These are phyloP conservation scores for Rhynchospora tenuis DNA, from an alignment of 176 grass and related monocot species.

Conservation along the genomic window DNA sequence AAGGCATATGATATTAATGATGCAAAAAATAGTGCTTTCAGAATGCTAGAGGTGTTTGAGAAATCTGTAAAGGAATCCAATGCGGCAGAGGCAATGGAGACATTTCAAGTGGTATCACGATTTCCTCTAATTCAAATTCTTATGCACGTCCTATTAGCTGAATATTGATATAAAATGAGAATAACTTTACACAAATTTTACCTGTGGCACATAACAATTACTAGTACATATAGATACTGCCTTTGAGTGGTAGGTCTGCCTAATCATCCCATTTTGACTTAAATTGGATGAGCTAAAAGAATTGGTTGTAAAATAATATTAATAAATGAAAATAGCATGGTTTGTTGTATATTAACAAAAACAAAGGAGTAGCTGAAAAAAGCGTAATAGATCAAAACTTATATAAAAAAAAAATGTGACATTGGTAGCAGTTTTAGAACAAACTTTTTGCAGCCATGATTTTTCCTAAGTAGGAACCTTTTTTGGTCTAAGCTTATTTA, in stretches of 20 bases:
- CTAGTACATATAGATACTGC: not conserved
- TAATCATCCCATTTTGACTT: not conserved
- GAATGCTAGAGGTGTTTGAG: constrained; percentile 39
- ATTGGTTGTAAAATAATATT: too few species aligned
- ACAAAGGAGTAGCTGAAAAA: not conserved
- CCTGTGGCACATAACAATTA: not conserved
- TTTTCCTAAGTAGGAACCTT: not conserved
- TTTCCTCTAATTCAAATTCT: not conserved
- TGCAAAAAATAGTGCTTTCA: constrained; percentile 39
- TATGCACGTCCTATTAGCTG: not conserved
- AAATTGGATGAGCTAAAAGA: not conserved
- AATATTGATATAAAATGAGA: not conserved
- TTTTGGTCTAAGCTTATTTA: not conserved
- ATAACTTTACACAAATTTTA: not conserved
- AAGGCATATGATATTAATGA: constrained; percentile 39
- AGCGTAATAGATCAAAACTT: not conserved
- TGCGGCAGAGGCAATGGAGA: constrained; percentile 11
- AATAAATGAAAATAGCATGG: not conserved
- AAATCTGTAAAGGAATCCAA: constrained; percentile 10
- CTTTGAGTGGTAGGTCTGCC: not conserved
- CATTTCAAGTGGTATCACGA: constrained; percentile 32
- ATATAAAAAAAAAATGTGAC: not conserved
- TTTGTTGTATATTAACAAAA: not conserved
- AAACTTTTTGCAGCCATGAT: not conserved
- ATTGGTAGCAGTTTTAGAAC: not conserved